A percentile compares a stretch with the other conserved stretches of the same genome.
Evolutionary conservation across 1,284 basidiomycete genomes (phyloP).

Genomic region (Pisolithus thermaeus): DNA sequence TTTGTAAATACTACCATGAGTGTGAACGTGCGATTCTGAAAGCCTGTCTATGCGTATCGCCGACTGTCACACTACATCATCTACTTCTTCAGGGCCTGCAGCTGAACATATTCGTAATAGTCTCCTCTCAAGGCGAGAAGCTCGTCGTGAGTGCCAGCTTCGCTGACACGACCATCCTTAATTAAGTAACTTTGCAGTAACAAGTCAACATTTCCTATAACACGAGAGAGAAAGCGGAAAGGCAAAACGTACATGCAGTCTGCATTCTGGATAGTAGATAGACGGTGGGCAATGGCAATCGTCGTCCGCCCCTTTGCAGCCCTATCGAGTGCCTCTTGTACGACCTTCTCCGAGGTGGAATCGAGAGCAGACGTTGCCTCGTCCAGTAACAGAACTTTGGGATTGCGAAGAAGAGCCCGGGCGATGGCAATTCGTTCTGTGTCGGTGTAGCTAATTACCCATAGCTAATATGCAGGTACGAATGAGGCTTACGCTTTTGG

Average conservation of each 20-base stretch:
- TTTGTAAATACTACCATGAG: too few relatives aligned
- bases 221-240: too few relatives aligned
- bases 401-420: slow-evolving; percentile 91
- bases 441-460: slow-evolving; percentile 1
- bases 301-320: slow-evolving; percentile 89
- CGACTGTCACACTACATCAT: too few relatives aligned
- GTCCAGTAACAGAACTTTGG: slow-evolving; percentile 85
- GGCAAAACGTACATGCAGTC: slow-evolving; percentile 71
- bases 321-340: slow-evolving; percentile 89
- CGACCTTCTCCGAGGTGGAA: slow-evolving; percentile 89
- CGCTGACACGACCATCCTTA: slow-evolving; percentile 84
- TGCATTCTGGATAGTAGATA: slow-evolving; percentile 92
- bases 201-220: slow-evolving; percentile 9
- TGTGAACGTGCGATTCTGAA: too few relatives aligned
- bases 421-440: slow-evolving; percentile 94
- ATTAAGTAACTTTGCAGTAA: slow-evolving; percentile 70
- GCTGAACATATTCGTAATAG: slow-evolving; percentile 85
- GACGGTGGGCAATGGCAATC: slow-evolving; percentile 89
- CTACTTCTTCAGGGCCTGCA: slow-evolving; percentile 65
- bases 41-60: too few relatives aligned
- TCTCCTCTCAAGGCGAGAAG: slow-evolving; percentile 68
- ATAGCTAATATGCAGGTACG: neutral
- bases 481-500: slow-evolving; percentile 68
- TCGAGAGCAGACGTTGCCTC: slow-evolving; percentile 96
- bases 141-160: slow-evolving; percentile 86